phyloP scores from a whole-genome alignment of 768 basidiomycete genomes.

The Lactifluus pinguis region DNA sequence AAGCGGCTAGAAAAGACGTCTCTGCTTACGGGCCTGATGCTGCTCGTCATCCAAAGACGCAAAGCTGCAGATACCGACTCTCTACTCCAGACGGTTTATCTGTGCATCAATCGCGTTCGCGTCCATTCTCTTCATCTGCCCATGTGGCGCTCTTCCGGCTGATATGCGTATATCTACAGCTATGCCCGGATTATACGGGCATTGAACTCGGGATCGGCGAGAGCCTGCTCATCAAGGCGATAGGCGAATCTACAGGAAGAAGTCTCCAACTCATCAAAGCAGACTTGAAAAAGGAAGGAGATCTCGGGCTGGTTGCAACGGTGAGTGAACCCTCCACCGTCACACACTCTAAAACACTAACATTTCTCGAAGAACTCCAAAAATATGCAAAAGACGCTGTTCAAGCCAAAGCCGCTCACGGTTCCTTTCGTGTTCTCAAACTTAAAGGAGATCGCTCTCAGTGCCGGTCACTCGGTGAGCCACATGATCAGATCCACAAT shows the following conservation, averaged over 20 bases:
- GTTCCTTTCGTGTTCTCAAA: slow-evolving; percentile 85
- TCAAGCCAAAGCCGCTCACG: slow-evolving; percentile 88
- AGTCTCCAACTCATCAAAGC: slow-evolving; percentile 74
- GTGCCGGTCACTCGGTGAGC: slow-evolving; percentile 71
- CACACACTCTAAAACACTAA: neutral
- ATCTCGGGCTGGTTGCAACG: slow-evolving; percentile 95
- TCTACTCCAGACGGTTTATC: slow-evolving; percentile 82
- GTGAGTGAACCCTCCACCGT: slow-evolving; percentile 31
- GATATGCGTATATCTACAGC: slow-evolving; percentile 32
- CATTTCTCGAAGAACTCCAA: slow-evolving; percentile 64
- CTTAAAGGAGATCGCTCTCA: slow-evolving; percentile 82
- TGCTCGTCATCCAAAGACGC: slow-evolving; percentile 84
- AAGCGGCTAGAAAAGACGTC: slow-evolving; percentile 91
- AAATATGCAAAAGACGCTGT: slow-evolving; percentile 85
- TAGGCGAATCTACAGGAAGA: slow-evolving; percentile 91
- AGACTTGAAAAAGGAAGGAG: slow-evolving; percentile 91
- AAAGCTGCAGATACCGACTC: slow-evolving; percentile 63
- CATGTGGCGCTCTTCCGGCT: neutral
- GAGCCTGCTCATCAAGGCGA: slow-evolving; percentile 88
- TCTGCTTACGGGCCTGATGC: slow-evolving; percentile 77
- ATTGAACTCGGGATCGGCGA: slow-evolving; percentile 96
- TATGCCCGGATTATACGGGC: slow-evolving; percentile 92
- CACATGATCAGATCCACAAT: neutral
- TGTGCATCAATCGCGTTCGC: slow-evolving; percentile 88
- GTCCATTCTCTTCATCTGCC: slow-evolving; percentile 20